These are phyloP conservation scores for Apiotrichum domesticum DNA, from an alignment of 1,284 basidiomycete genomes.

Conservation along the genomic window DNA sequence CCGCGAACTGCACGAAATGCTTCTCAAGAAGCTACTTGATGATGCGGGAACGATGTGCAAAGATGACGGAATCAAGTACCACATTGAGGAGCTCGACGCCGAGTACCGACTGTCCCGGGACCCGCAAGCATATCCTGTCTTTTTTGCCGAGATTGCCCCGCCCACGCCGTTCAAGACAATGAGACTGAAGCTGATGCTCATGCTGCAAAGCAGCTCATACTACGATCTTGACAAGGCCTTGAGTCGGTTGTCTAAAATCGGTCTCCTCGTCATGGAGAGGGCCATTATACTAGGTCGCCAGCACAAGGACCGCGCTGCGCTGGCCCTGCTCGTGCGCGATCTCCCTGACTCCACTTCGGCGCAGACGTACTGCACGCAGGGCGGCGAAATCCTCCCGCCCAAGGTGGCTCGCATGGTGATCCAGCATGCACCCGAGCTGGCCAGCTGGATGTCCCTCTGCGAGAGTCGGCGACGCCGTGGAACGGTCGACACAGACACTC, in stretches of 20 bases:
- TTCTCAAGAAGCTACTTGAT: slow-evolving; percentile 31
- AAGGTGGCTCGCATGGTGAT: slow-evolving; percentile 54
- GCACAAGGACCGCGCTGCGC: slow-evolving; percentile 59
- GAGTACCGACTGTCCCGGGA: slow-evolving; percentile 39
- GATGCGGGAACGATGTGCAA: slow-evolving; percentile 23
- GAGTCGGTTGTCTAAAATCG: slow-evolving; percentile 49
- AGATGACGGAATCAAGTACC: slow-evolving; percentile 46
- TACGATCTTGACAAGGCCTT: slow-evolving; percentile 58
- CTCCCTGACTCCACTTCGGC: slow-evolving; percentile 68
- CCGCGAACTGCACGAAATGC: slow-evolving; percentile 34
- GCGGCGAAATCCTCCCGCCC: slow-evolving; percentile 61
- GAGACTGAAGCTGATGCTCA: slow-evolving; percentile 67
- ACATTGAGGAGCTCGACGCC: slow-evolving; percentile 44
- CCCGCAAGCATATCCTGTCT: slow-evolving; percentile 36
- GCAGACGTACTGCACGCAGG: slow-evolving; percentile 71
- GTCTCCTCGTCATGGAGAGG: slow-evolving; percentile 60
- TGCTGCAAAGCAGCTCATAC: slow-evolving; percentile 65
- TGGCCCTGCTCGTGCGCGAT: slow-evolving; percentile 62
- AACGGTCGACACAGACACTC: slow-evolving; percentile 55
- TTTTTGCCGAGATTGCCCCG: slow-evolving; percentile 50
- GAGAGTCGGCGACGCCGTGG: slow-evolving; percentile 35
- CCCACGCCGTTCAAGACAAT: slow-evolving; percentile 64
- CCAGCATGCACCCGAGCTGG: slow-evolving; percentile 46
- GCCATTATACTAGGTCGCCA: slow-evolving; percentile 76
- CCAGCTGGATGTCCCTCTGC: slow-evolving; percentile 56